These are phyloP conservation scores for Exophiala spinifera DNA, from an alignment of 2,329 filamentous ascomycete genomes.

Conservation along the genomic window DNA sequence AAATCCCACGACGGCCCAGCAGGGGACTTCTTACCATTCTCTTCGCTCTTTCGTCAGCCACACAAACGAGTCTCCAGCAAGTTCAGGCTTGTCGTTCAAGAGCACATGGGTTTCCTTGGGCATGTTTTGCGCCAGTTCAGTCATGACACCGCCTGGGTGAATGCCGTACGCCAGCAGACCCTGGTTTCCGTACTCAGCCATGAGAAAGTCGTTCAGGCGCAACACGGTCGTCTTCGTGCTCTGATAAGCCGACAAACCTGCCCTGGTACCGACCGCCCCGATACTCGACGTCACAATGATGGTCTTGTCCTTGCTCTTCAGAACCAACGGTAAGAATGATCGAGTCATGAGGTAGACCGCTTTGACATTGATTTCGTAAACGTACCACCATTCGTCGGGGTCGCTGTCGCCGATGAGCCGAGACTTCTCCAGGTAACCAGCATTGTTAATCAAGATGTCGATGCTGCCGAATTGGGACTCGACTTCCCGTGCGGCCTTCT, in stretches of 20 bases:
- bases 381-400: conserved; percentile 45
- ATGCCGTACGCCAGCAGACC: conserved; percentile 25
- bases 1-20: neutral
- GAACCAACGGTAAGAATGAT: conserved; percentile 33
- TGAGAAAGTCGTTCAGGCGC: conserved; percentile 47
- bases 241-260: conserved; percentile 47
- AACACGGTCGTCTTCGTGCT: conserved; percentile 44
- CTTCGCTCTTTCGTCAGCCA: conserved; percentile 29
- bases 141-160: conserved; percentile 24
- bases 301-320: conserved; percentile 30
- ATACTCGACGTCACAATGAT: conserved; percentile 41
- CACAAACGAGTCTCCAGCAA: conserved; percentile 42
- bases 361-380: conserved; percentile 52
- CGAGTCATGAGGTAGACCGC: conserved; percentile 35
- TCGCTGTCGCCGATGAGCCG: conserved; percentile 31
- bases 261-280: conserved; percentile 36
- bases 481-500: conserved; percentile 35
- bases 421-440: conserved; percentile 22
- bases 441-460: conserved; percentile 30
- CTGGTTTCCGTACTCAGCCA: conserved; percentile 42
- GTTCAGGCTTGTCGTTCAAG: conserved; percentile 39
- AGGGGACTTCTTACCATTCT: conserved; percentile 30
- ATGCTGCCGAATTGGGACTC: conserved; percentile 31
- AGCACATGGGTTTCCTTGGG: conserved; percentile 15
- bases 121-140: conserved; percentile 18